Evolutionary conservation across 2,329 filamentous ascomycete genomes (phyloP).

Genomic region (Drechmeria coniospora): DNA sequence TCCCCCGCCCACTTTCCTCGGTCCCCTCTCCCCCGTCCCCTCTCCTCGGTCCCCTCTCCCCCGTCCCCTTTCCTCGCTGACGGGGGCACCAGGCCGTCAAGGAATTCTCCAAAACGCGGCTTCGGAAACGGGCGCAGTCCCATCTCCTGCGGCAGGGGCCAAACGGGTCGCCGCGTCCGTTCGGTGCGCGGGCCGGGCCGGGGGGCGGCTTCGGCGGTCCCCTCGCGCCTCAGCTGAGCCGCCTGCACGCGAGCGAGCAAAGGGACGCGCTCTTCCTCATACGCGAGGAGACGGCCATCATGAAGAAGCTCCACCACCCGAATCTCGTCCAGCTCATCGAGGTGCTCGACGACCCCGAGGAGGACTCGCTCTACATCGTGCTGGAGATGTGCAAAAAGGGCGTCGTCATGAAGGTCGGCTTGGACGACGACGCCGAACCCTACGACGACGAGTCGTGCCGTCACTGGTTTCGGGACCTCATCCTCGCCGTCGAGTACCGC

Average conservation of each 20-base stretch:
- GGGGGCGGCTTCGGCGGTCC: conserved; percentile 7
- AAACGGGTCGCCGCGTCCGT: conserved; percentile 15
- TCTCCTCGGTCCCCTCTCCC: conserved; percentile 1
- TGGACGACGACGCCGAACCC: conserved; percentile 69
- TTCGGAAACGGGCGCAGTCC: conserved; percentile 82
- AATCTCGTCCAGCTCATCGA: conserved; percentile 91
- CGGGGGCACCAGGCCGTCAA: conserved; percentile 60
- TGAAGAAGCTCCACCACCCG: conserved; percentile 94
- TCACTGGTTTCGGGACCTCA: conserved; percentile 87
- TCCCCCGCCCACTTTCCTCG: neutral
- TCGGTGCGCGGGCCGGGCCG: conserved; percentile 8
- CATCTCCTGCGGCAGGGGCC: conserved; percentile 53
- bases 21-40: conserved; percentile 3
- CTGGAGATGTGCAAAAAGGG: conserved; percentile 98
- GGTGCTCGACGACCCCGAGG: conserved; percentile 85
- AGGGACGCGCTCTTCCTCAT: conserved; percentile 68
- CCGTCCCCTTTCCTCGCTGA: conserved; percentile 4
- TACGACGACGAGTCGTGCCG: conserved; percentile 73
- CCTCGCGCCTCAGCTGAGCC: conserved; percentile 12
- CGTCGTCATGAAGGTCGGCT: conserved; percentile 86
- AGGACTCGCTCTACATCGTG: conserved; percentile 97
- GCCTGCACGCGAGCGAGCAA: conserved; percentile 37
- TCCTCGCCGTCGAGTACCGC: conserved; percentile 88
- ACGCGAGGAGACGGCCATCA: conserved; percentile 91
- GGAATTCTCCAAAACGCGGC: conserved; percentile 85